Evolutionary conservation across 768 basidiomycete species (phyloP).

Genomic region (Nidularia sp.): DNA sequence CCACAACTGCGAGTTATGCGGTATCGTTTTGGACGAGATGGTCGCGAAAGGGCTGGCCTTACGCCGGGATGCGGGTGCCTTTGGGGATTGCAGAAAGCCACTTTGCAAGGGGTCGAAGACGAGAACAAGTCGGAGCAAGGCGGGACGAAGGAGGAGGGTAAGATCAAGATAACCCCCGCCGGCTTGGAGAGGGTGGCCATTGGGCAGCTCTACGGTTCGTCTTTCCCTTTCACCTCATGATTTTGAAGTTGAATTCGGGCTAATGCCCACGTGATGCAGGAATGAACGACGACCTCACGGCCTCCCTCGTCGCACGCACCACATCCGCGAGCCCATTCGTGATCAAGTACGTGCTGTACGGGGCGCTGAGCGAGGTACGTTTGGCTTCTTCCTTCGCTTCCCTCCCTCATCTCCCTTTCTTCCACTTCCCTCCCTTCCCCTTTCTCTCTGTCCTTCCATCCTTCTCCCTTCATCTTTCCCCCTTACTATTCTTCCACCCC

Average conservation of each 20-base stretch:
- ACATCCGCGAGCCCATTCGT: slow-evolving; percentile 59
- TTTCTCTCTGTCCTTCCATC: slow-evolving; percentile 1
- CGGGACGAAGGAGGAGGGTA: no score
- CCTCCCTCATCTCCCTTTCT: no score
- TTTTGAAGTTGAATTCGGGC: background rate
- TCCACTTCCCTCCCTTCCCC: background rate
- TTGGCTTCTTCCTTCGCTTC: no score
- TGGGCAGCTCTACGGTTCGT: slow-evolving; percentile 80
- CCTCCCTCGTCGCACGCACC: slow-evolving; percentile 58
- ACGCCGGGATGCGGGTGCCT: slow-evolving; percentile 37
- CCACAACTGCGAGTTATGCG: slow-evolving; percentile 74
- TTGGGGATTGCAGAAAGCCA: slow-evolving; percentile 74
- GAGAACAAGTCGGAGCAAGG: background rate
- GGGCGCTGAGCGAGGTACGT: slow-evolving; percentile 58
- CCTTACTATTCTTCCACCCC: no score
- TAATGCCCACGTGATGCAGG: slow-evolving; percentile 35
- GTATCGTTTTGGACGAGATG: slow-evolving; percentile 58
- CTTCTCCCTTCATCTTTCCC: background rate
- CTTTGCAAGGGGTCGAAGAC: slow-evolving; percentile 51
- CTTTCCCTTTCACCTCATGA: background rate
- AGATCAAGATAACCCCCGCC: no score
- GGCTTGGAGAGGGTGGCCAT: slow-evolving; percentile 39
- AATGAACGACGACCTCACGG: slow-evolving; percentile 81
- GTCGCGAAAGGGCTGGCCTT: slow-evolving; percentile 50
- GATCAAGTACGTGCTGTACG: slow-evolving; percentile 75